Conservation (phyloP, 164 flowering plant genomes). For the Umbilicus rupestris region DNA sequence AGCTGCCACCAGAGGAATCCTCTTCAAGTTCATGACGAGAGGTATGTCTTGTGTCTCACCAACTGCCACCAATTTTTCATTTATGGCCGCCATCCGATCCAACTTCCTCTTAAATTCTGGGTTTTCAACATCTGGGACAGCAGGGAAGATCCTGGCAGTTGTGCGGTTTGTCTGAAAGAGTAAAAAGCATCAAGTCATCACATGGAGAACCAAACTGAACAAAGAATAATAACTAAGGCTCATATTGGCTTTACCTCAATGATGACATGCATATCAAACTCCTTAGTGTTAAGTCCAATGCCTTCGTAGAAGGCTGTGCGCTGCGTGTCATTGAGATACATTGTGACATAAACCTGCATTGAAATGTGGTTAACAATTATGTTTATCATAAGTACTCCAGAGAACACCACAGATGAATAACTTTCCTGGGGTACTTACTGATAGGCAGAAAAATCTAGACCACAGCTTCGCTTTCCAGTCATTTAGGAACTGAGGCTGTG, state of each 20-base stretch:
- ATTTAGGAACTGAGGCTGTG: slow-evolving; percentile 95
- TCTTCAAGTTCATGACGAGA: slow-evolving; percentile 80
- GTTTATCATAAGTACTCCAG: not conserved
- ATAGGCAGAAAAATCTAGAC: slow-evolving; percentile 92
- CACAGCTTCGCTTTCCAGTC: slow-evolving; percentile 98
- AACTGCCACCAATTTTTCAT: slow-evolving; percentile 52
- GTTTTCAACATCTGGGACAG: slow-evolving; percentile 91
- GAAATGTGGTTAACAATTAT: not conserved
- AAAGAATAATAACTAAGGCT: not conserved
- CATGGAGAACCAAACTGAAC: not conserved
- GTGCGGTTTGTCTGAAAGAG: slow-evolving; percentile 84
- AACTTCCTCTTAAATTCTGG: slow-evolving; percentile 94
- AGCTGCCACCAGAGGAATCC: slow-evolving; percentile 73
- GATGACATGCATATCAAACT: slow-evolving; percentile 97
- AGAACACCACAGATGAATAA: not conserved
- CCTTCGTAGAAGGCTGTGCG: slow-evolving; percentile 91
- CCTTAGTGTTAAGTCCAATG: slow-evolving; percentile 91
- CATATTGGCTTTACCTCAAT: slow-evolving; percentile 55
- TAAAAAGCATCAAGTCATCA: not conserved
- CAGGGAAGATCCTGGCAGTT: slow-evolving; percentile 93
- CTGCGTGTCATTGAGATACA: slow-evolving; percentile 94
- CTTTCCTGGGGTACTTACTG: slow-evolving; percentile 36
- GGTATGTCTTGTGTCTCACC: slow-evolving; percentile 55
- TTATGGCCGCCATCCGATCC: slow-evolving; percentile 88
- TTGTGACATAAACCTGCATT: slow-evolving; percentile 88